Conservation (phyloP, 805 yeast species). For the Candida jianshihensis region DNA sequence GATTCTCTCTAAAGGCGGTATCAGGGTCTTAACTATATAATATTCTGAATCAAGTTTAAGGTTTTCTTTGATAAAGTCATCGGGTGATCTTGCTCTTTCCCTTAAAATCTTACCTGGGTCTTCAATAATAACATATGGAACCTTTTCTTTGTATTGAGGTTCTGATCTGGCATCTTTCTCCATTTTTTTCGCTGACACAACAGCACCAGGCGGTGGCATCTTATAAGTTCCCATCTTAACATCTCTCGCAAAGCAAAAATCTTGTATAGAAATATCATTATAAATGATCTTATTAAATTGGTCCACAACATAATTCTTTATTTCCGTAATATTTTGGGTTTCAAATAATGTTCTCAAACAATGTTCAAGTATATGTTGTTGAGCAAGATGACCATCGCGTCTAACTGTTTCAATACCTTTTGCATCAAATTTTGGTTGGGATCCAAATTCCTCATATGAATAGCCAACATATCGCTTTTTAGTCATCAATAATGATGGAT, state of each 20-base stretch:
- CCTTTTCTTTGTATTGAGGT: slow-evolving; percentile 85
- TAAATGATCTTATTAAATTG: slow-evolving; percentile 62
- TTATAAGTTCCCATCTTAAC: slow-evolving; percentile 82
- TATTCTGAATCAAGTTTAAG: slow-evolving; percentile 70
- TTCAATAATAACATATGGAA: slow-evolving; percentile 75
- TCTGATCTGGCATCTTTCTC: slow-evolving; percentile 62
- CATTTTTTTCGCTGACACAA: slow-evolving; percentile 58
- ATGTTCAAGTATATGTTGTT: slow-evolving; percentile 72
- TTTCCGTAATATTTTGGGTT: slow-evolving; percentile 59
- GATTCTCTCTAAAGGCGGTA: slow-evolving; percentile 85
- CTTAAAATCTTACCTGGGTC: slow-evolving; percentile 54
- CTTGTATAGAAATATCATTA: slow-evolving; percentile 65
- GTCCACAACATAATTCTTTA: slow-evolving; percentile 54
- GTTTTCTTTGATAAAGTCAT: slow-evolving; percentile 46
- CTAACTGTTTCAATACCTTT: slow-evolving; percentile 95
- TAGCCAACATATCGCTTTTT: slow-evolving; percentile 92
- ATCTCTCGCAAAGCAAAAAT: slow-evolving; percentile 88
- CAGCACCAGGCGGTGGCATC: slow-evolving; percentile 89
- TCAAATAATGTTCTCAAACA: slow-evolving; percentile 64
- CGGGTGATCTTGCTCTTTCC: slow-evolving; percentile 78
- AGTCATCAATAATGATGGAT: slow-evolving; percentile 73
- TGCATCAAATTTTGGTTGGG: slow-evolving; percentile 74
- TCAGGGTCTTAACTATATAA: slow-evolving; percentile 73
- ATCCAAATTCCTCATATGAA: slow-evolving; percentile 50
- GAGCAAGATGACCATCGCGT: slow-evolving; percentile 92